A percentile compares a stretch with the other conserved stretches of the same genome.
Evolutionary conservation across 192 early-diverging fungal genomes (phyloP).

Genomic region (Coemansia brasiliensis): DNA sequence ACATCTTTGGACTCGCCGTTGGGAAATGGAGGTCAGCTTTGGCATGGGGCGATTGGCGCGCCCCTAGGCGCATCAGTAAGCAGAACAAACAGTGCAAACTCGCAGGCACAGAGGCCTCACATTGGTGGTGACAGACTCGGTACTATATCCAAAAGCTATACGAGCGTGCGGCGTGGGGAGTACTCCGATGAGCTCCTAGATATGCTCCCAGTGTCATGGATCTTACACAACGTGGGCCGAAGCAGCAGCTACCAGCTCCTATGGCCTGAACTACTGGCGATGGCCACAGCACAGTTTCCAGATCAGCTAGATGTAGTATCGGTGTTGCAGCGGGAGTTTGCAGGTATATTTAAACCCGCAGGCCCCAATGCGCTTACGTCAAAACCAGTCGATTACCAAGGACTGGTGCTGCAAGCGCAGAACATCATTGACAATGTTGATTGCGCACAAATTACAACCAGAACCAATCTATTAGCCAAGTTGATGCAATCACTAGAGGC

Average conservation of each 20-base stretch:
- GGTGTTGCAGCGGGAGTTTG: conserved; percentile 35
- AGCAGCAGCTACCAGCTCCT: conserved; percentile 32
- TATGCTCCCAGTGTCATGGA: conserved; percentile 38
- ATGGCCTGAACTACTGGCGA: conserved; percentile 50
- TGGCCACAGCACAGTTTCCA: conserved; percentile 49
- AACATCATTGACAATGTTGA: too few species aligned
- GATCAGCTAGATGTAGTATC: conserved; percentile 47
- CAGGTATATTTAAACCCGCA: background rate
- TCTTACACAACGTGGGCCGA: conserved; percentile 29
- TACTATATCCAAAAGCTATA: background rate
- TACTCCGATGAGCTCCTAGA: conserved; percentile 56
- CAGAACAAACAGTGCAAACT: conserved; percentile 8
- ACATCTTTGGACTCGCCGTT: background rate
- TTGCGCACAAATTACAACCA: too few species aligned
- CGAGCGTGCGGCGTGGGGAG: conserved; percentile 12
- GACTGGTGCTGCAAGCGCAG: too few species aligned
- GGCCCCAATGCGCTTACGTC: too few species aligned
- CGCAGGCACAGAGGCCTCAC: background rate
- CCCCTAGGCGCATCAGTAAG: background rate
- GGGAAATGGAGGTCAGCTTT: conserved; percentile 10
- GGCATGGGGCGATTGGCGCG: conserved; percentile 8
- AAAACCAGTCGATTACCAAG: too few species aligned
- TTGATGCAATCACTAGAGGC: conserved; percentile 19
- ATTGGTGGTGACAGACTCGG: background rate
- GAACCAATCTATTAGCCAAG: too few species aligned